A percentile compares a stretch with the other conserved stretches of the same genome.
phyloP scores from a whole-genome alignment of 306 rosid genomes.

The Gastrolobium villosum region DNA sequence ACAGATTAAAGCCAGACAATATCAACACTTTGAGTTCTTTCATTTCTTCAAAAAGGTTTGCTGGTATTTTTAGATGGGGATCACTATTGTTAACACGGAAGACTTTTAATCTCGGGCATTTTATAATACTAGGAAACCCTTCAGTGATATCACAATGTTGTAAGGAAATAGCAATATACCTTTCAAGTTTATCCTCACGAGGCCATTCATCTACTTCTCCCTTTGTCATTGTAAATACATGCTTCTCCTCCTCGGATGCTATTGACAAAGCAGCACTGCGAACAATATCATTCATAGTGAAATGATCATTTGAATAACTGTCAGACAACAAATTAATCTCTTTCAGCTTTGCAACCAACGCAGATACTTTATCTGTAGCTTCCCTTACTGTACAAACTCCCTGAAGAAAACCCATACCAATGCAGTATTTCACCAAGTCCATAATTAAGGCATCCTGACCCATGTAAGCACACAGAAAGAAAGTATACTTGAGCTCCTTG shows the following conservation, averaged over 20 bases:
- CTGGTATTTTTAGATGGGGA: slow-evolving; percentile 1
- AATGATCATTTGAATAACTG: not conserved
- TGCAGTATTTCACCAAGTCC: not conserved
- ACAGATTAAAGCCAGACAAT: no score
- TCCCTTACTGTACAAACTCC: no score
- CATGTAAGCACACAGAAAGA: not conserved
- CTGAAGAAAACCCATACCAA: no score
- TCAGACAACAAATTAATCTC: not conserved
- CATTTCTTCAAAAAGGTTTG: not conserved
- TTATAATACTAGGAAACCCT: not conserved
- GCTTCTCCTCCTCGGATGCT: no score
- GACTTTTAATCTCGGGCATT: not conserved
- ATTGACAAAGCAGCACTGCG: not conserved
- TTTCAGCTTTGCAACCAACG: not conserved
- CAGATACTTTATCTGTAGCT: not conserved
- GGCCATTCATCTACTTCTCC: no score
- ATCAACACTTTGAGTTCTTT: no score
- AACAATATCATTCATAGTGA: slow-evolving; percentile 9
- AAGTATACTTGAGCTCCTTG: no score
- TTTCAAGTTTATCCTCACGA: no score
- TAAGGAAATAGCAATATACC: no score
- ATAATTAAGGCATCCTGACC: fast-evolving
- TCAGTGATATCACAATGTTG: no score
- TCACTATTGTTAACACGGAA: not conserved
- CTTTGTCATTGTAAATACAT: no score